Evolutionary conservation across 208 protist species (phyloP).

Genomic region (Crithidia fasciculata): DNA sequence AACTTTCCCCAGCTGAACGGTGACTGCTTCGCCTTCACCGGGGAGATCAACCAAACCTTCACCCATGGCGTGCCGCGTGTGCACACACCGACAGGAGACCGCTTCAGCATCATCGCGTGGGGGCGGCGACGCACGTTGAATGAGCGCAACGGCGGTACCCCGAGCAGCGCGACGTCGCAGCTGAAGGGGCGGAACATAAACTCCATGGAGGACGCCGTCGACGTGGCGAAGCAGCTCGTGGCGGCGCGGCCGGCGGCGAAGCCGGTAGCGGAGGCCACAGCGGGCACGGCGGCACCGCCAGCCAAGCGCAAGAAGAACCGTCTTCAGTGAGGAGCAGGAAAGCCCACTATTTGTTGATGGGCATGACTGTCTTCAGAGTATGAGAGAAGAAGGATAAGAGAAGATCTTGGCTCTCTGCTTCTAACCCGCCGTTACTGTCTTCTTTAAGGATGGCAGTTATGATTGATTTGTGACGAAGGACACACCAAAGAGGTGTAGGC

Average conservation of each 20-base stretch:
- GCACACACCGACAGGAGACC: slow-evolving; percentile 65
- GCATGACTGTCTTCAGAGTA: too few relatives aligned
- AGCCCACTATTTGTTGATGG: background rate
- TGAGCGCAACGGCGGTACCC: slow-evolving; percentile 81
- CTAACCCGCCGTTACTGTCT: too few relatives aligned
- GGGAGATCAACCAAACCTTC: slow-evolving; percentile 88
- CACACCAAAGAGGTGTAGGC: too few relatives aligned
- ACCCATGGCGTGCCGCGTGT: slow-evolving; percentile 91
- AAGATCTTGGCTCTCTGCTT: too few relatives aligned
- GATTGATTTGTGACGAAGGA: too few relatives aligned
- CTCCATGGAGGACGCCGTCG: slow-evolving; percentile 75
- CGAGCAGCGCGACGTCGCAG: slow-evolving; percentile 9
- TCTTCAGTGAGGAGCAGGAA: slow-evolving; percentile 48
- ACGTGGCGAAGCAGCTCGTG: slow-evolving; percentile 67
- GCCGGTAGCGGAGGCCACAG: background rate
- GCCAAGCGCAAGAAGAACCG: slow-evolving; percentile 81
- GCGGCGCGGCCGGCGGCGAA: slow-evolving; percentile 19
- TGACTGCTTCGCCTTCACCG: slow-evolving; percentile 93
- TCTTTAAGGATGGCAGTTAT: too few relatives aligned
- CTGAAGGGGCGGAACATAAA: slow-evolving; percentile 34
- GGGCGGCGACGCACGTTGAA: slow-evolving; percentile 76
- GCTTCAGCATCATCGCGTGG: slow-evolving; percentile 93
- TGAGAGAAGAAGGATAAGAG: too few relatives aligned
- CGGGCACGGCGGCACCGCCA: slow-evolving; percentile 2
- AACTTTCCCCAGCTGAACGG: slow-evolving; percentile 92